Evolutionary conservation across 305 asterid genomes (phyloP), one percentile per base, ranked within the genome.

Genomic region (Fraxinus velutina): DNA sequence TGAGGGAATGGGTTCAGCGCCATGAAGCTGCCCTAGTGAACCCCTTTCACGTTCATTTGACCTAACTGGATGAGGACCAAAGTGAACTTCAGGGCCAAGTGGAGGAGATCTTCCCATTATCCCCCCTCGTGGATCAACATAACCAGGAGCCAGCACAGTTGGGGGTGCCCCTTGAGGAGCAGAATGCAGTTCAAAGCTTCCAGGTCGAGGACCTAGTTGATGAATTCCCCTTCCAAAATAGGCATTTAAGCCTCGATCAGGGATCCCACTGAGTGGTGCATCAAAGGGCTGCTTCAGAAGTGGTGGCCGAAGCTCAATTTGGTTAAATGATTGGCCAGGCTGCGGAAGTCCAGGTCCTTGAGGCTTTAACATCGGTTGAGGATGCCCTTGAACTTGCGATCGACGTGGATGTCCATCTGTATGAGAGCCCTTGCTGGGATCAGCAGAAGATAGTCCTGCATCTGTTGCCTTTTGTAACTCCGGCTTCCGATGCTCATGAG

Each of bases 71-170:
- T 86, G 91, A 39, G 78, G 68, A 50, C 89, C 91, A 89, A 81
- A 81, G 76, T 85, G 91, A 83, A 82, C 87, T 80, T 91, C 97
- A 84, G 87, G 79, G 44, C 87, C 88, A 83, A 21, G 87, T 50
- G 79, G 87, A 12, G 88, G 92, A 39, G 79, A 88, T 83, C 89
- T 87, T 84, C 90, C 94, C 85, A 84, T 81, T 44, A 81, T 27
- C 44, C 92, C 96, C 37, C 91, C 96, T 83, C 78, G 92, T 64
- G 81, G 89, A 84, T 88, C 87, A 81, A 24, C 83, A 37, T 81
- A 78, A 32, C 82, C 87, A 42, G 79, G 75, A 55, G 87, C 84
- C 17, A 74, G 71, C 73, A 84, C 39, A 79, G 80, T 34, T 34
- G 57, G 76, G 0, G 85, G 76, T 42, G 86, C 84, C 33, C 89